Evolutionary conservation across 208 protist species (phyloP).

Genomic region (Angomonas deanei): DNA sequence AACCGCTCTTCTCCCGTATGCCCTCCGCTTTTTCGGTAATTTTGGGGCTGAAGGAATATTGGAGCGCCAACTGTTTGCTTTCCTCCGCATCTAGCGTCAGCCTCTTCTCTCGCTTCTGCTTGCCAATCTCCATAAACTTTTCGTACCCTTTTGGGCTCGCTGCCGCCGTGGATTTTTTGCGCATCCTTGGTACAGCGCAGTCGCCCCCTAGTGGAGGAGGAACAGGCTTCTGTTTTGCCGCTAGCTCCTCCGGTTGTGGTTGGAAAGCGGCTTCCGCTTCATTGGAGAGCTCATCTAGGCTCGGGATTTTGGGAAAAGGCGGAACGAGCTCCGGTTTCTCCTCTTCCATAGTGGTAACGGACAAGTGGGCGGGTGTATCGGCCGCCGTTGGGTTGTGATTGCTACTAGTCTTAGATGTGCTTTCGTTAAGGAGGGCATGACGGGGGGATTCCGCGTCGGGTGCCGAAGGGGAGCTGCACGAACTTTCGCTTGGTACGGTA

Average conservation of each 20-base stretch:
- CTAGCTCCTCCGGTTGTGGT: neutral
- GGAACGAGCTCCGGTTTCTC: too few species aligned
- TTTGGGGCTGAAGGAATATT: neutral
- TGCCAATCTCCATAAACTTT: constrained; percentile 24
- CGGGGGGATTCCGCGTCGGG: neutral
- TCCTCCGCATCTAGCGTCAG: constrained; percentile 12
- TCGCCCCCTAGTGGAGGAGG: neutral
- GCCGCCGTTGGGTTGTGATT: too few species aligned
- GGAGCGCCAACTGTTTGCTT: neutral
- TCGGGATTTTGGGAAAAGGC: too few species aligned
- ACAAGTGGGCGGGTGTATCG: neutral
- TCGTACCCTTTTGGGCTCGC: constrained; percentile 17
- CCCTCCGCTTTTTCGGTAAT: neutral
- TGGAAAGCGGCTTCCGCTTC: neutral
- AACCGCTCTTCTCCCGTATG: too few species aligned
- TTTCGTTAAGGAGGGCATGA: too few species aligned
- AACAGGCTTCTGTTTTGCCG: neutral
- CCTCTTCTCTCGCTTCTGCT: constrained; percentile 21
- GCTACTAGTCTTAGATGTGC: too few species aligned
- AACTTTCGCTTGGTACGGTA: neutral
- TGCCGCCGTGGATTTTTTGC: neutral
- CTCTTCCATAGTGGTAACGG: too few species aligned
- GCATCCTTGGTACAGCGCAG: neutral
- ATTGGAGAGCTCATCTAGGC: neutral
- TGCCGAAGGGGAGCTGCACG: neutral